Conservation (phyloP, 768 basidiomycete species). For the Pseudohyphozyma bogoriensis region DNA sequence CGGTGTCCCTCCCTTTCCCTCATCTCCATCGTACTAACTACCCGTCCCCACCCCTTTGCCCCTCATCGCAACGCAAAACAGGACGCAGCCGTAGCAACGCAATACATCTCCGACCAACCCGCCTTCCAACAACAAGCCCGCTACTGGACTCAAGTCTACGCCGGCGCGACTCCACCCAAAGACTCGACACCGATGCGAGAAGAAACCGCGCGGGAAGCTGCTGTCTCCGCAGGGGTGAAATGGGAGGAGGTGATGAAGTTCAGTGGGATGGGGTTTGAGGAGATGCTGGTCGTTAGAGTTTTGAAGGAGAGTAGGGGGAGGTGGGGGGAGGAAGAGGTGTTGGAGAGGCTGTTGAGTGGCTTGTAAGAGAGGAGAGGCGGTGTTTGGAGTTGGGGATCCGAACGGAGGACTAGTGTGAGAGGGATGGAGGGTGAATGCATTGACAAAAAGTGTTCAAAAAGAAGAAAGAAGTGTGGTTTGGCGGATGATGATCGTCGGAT, state of each 20-base stretch:
- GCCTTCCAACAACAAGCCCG: constrained; percentile 85
- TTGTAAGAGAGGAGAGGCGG: too few species aligned
- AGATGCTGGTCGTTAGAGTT: constrained; percentile 39
- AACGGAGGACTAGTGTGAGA: too few species aligned
- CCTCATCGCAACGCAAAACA: too few species aligned
- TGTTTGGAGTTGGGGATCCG: too few species aligned
- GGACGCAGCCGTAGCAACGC: constrained; percentile 61
- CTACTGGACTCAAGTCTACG: constrained; percentile 59
- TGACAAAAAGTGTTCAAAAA: too few species aligned
- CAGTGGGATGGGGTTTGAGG: constrained; percentile 2
- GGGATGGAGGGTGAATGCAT: too few species aligned
- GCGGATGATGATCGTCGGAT: too few species aligned
- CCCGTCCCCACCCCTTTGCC: too few species aligned
- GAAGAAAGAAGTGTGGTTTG: too few species aligned
- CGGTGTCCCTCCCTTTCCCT: not conserved
- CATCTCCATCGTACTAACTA: not conserved
- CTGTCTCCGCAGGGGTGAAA: constrained; percentile 71
- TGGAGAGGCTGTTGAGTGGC: not conserved
- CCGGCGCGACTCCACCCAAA: not conserved
- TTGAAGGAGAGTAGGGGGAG: not conserved
- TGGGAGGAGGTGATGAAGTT: constrained; percentile 50
- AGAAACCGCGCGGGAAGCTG: constrained; percentile 53
- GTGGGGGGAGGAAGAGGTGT: not conserved
- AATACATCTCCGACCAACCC: constrained; percentile 74
- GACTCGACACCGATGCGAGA: constrained; percentile 36